phyloP scores from a whole-genome alignment of 148 eudicot species.

The Camellia lanceoleosa region DNA sequence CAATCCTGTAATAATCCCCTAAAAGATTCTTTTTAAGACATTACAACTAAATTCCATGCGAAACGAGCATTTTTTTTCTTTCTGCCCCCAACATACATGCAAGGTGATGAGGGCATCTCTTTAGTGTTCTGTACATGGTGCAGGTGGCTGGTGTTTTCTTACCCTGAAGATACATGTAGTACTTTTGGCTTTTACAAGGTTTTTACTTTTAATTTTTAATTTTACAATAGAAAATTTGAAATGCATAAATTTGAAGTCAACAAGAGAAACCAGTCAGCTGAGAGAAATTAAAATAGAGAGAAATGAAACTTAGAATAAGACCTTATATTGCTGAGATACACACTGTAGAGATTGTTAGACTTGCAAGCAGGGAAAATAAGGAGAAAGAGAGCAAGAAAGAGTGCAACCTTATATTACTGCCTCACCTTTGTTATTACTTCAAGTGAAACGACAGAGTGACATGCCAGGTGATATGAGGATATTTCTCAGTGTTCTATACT shows the following conservation, averaged over 20 bases:
- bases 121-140: neutral
- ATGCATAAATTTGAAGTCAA: neutral
- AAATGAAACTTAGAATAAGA: neutral
- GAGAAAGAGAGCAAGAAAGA: neutral
- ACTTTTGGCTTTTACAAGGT: neutral
- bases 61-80: neutral
- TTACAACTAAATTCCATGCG: neutral
- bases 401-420: too few relatives aligned
- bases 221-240: neutral
- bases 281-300: neutral
- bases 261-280: neutral
- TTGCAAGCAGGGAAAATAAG: neutral
- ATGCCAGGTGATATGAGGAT: slow-evolving; percentile 5
- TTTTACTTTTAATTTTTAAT: neutral
- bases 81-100: neutral
- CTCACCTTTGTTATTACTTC: too few relatives aligned
- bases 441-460: too few relatives aligned
- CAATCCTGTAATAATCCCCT: neutral
- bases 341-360: neutral
- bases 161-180: neutral
- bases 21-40: neutral
- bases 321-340: neutral
- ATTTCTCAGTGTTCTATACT: neutral
- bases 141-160: neutral
- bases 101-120: slow-evolving; percentile 5